phyloP scores from a whole-genome alignment of 169 alveolate genomes.

The Plasmodium gallinaceum region DNA sequence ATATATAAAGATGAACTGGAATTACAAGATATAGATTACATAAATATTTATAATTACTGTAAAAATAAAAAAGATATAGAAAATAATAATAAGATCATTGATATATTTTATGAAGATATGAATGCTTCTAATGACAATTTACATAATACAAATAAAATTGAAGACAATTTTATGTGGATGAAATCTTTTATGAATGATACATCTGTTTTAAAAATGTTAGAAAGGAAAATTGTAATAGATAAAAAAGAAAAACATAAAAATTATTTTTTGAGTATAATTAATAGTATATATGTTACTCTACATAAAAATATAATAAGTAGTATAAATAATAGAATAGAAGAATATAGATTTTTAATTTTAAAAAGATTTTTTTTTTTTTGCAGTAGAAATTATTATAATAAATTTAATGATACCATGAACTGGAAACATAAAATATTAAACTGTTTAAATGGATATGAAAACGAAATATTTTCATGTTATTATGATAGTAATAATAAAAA shows the following conservation, averaged over 20 bases:
- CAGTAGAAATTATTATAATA: neutral
- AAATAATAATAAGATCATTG: neutral
- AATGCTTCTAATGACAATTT: neutral
- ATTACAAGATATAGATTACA: neutral
- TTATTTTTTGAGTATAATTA: conserved; percentile 30
- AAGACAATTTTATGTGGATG: conserved; percentile 14
- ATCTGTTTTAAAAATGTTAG: conserved; percentile 15
- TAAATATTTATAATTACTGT: neutral
- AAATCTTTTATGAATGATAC: conserved; percentile 53
- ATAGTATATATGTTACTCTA: conserved; percentile 50
- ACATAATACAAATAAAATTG: neutral
- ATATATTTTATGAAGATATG: neutral
- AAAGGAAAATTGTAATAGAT: neutral
- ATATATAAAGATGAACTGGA: conserved; percentile 26
- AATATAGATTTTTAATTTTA: conserved; percentile 35
- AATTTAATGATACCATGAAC: neutral
- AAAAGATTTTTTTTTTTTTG: conserved; percentile 29
- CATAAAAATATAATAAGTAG: conserved; percentile 46
- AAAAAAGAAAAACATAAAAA: conserved; percentile 44
- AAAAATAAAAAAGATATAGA: neutral
- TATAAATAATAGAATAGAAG: conserved; percentile 36
- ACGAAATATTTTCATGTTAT: conserved; percentile 11
- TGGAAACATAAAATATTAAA: conserved; percentile 18
- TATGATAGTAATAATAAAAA: neutral
- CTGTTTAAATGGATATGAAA: conserved; percentile 52